phyloP scores from a whole-genome alignment of 176 grass and related monocot genomes.

The Bonia amplexicaulis region DNA sequence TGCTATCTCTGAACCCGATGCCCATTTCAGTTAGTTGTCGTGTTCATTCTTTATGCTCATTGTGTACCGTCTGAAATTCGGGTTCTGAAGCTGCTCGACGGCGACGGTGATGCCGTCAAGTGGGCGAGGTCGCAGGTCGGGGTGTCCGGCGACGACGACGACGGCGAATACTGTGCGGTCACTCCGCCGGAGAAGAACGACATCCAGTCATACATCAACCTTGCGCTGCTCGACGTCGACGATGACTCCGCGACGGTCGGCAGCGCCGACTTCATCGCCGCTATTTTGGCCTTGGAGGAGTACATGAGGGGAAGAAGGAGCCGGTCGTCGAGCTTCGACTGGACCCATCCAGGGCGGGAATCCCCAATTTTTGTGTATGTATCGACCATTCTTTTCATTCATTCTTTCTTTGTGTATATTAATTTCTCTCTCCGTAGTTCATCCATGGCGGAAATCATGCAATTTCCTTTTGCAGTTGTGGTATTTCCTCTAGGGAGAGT shows the following conservation, averaged over 20 bases:
- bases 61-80: not conserved
- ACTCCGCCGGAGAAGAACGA: slow-evolving; percentile 25
- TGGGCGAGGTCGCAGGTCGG: slow-evolving; percentile 51
- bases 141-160: not conserved
- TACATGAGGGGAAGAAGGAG: slow-evolving; percentile 85
- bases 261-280: slow-evolving; percentile 46
- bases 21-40: not conserved
- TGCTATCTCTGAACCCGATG: not conserved
- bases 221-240: slow-evolving; percentile 66
- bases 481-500: not conserved
- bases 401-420: not conserved
- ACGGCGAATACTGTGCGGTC: not conserved
- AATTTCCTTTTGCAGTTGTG: not conserved
- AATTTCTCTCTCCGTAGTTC: not conserved
- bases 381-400: not conserved
- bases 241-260: slow-evolving; percentile 51
- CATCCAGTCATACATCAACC: slow-evolving; percentile 81
- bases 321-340: slow-evolving; percentile 73
- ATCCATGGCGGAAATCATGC: no score
- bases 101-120: slow-evolving; percentile 41
- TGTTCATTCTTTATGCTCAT: no score
- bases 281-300: slow-evolving; percentile 67
- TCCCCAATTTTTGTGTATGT: slow-evolving; percentile 11
- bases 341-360: not conserved
- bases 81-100: slow-evolving; percentile 65